Conservation (phyloP, 2,329 filamentous ascomycete species). For the Ceratocystis colombiana region DNA sequence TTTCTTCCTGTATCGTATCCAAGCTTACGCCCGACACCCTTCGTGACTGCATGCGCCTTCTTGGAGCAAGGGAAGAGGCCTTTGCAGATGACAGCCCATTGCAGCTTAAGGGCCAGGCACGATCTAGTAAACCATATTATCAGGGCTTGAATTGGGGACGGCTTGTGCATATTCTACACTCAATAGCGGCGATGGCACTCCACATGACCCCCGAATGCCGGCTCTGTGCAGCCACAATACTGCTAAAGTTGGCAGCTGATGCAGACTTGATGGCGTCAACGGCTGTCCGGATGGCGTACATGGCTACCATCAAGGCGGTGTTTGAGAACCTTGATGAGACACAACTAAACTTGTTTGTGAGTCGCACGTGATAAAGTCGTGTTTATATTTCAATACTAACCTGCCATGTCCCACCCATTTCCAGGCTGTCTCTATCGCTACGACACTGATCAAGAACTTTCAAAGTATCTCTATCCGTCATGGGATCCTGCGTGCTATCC, state of each 20-base stretch:
- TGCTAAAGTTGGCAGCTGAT: conserved; percentile 21
- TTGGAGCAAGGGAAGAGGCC: conserved; percentile 21
- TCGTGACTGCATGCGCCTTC: conserved; percentile 17
- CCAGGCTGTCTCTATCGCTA: conserved; percentile 14
- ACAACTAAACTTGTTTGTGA: conserved; percentile 38
- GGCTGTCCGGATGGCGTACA: conserved; percentile 34
- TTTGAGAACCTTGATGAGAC: conserved; percentile 35
- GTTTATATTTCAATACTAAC: neutral
- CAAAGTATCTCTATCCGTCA: conserved; percentile 44
- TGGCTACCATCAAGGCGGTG: conserved; percentile 38
- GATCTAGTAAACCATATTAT: neutral
- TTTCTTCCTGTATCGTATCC: neutral
- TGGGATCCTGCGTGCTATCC: conserved; percentile 50
- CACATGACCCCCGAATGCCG: conserved; percentile 4
- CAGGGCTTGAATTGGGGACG: conserved; percentile 4
- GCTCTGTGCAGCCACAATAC: conserved; percentile 3
- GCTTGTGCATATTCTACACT: conserved; percentile 14
- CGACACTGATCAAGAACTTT: conserved; percentile 38
- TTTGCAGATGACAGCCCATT: conserved; percentile 12
- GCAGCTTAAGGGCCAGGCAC: conserved; percentile 5
- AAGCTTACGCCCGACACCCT: conserved; percentile 14
- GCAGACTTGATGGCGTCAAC: conserved; percentile 17
- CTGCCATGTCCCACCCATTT: neutral
- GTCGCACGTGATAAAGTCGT: conserved; percentile 27
- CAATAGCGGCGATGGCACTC: conserved; percentile 3